Percentiles rank a stretch among this genome's conserved stretches.
Evolutionary conservation across 1,139 yeast species (phyloP).

Genomic region (Magnusiomyces fungicola): DNA sequence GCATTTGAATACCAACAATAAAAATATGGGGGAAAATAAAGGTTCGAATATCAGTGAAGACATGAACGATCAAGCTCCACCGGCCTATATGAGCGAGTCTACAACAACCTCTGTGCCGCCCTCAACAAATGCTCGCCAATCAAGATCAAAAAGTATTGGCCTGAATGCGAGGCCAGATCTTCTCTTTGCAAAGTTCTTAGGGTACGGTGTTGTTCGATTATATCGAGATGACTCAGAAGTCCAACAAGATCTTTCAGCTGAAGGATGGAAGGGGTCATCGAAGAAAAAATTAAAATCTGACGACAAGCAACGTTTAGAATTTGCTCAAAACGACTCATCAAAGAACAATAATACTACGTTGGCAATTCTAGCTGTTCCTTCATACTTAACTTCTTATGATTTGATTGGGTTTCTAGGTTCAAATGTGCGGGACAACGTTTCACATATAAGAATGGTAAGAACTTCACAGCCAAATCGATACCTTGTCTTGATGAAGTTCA

Average conservation of each 20-base stretch:
- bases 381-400: slow-evolving; percentile 81
- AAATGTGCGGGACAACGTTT: slow-evolving; percentile 45
- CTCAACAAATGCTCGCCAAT: too few species aligned
- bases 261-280: slow-evolving; percentile 7
- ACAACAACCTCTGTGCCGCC: too few species aligned
- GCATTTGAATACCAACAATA: too few species aligned
- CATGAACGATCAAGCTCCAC: background rate
- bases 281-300: background rate
- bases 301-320: background rate
- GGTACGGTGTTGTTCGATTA: slow-evolving; percentile 67
- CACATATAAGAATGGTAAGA: slow-evolving; percentile 67
- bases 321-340: background rate
- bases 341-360: slow-evolving; percentile 35
- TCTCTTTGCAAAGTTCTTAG: slow-evolving; percentile 52
- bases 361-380: slow-evolving; percentile 78
- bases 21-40: too few species aligned
- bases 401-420: slow-evolving; percentile 73
- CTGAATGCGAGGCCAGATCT: slow-evolving; percentile 36
- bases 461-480: slow-evolving; percentile 59
- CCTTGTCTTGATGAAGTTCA: slow-evolving; percentile 71
- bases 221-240: slow-evolving; percentile 40
- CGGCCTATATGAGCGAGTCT: background rate
- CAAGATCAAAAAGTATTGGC: slow-evolving; percentile 7
- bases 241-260: slow-evolving; percentile 1
- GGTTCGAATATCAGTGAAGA: too few species aligned